Percentiles rank a stretch among this genome's conserved stretches.
Conservation (phyloP, 169 alveolate species). For the Eimeria acervulina region DNA sequence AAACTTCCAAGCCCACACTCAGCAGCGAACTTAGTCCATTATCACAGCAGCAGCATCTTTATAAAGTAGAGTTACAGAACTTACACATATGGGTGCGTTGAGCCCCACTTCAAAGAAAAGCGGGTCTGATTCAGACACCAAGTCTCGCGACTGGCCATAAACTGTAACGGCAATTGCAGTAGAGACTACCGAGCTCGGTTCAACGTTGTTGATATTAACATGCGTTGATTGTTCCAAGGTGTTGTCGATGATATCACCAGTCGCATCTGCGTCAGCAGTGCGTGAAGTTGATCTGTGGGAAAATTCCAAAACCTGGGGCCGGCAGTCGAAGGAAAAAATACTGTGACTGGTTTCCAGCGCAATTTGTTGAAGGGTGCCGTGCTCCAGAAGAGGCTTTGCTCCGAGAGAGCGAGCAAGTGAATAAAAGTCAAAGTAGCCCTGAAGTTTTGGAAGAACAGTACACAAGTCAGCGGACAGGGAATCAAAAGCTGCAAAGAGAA, state of each 20-base stretch:
- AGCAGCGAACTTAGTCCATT: not conserved
- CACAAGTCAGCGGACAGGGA: not conserved
- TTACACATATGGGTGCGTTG: constrained; percentile 76
- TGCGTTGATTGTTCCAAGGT: not conserved
- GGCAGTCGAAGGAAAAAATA: constrained; percentile 51
- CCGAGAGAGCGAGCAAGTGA: constrained; percentile 53
- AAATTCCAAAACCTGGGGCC: constrained; percentile 74
- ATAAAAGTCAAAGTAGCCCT: constrained; percentile 76
- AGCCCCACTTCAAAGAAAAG: constrained; percentile 77
- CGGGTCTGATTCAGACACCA: constrained; percentile 78
- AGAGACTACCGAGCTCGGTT: not conserved
- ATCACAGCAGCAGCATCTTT: too few relatives aligned
- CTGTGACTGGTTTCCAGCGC: constrained; percentile 60
- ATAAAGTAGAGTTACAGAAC: not conserved
- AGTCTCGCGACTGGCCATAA: constrained; percentile 76
- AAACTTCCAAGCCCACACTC: not conserved
- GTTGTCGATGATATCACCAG: not conserved
- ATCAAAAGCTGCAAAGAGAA: not conserved
- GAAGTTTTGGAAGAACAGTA: not conserved
- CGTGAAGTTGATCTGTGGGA: not conserved
- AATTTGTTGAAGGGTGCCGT: constrained; percentile 65
- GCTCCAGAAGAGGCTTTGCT: constrained; percentile 70
- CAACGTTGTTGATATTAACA: not conserved
- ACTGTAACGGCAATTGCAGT: constrained; percentile 81
- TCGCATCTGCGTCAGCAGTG: not conserved